A percentile compares a stretch with the other conserved stretches of the same genome.
Evolutionary conservation across 2,329 filamentous ascomycete genomes (phyloP).

Genomic region (Triangularia verruculosa): DNA sequence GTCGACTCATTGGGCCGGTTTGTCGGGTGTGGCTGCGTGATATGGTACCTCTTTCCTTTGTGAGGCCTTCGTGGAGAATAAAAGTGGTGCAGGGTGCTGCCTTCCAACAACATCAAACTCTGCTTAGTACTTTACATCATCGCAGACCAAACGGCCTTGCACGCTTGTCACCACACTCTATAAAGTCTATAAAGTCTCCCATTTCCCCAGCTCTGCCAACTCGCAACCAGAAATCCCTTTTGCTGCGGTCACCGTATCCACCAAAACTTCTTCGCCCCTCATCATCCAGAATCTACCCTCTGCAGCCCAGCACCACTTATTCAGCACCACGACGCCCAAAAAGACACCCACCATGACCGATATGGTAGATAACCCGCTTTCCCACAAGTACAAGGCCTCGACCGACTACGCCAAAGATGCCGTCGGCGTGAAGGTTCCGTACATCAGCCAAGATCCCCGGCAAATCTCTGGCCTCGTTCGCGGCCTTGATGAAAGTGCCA

Average conservation of each 20-base stretch:
- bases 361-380: constrained; percentile 12
- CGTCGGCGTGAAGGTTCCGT: constrained; percentile 52
- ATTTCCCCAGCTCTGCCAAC: constrained; percentile 1
- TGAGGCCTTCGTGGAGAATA: neutral
- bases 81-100: neutral
- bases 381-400: constrained; percentile 25
- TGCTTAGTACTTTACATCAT: neutral
- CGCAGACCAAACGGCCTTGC: neutral
- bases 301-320: constrained; percentile 11
- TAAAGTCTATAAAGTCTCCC: neutral
- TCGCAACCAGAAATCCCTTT: neutral
- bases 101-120: neutral
- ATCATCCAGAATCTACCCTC: neutral
- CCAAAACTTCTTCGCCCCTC: constrained; percentile 13
- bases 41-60: neutral
- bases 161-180: neutral
- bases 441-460: constrained; percentile 64
- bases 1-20: constrained; percentile 12
- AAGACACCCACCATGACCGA: constrained; percentile 22
- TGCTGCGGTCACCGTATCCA: constrained; percentile 18
- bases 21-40: neutral
- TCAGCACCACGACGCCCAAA: constrained; percentile 6
- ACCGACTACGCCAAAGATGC: constrained; percentile 29
- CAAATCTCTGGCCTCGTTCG: constrained; percentile 65
- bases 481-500: constrained; percentile 56